These are phyloP conservation scores for Scheffersomyces lignicola DNA, from an alignment of 1,139 yeast genomes.

Conservation along the genomic window DNA sequence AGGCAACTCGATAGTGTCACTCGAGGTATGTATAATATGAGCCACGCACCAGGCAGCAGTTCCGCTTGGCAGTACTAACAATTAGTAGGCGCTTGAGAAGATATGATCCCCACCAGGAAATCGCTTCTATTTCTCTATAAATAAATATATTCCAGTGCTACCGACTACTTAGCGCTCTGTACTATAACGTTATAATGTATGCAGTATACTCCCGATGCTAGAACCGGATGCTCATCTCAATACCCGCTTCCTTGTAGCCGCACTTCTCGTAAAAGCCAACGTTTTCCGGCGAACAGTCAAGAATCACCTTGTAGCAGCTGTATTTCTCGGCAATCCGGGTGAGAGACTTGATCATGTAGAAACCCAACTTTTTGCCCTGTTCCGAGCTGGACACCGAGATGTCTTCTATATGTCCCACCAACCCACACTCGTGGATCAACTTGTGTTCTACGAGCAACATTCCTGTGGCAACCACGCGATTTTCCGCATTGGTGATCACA, in stretches of 20 bases:
- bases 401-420: conserved; percentile 94
- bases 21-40: conserved; percentile 45
- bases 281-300: conserved; percentile 85
- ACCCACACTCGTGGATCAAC: conserved; percentile 74
- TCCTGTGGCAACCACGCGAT: conserved; percentile 48
- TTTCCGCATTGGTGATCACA: conserved; percentile 55
- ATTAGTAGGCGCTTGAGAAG: conserved; percentile 28
- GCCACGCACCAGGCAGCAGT: neutral
- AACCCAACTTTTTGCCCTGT: conserved; percentile 85
- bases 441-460: conserved; percentile 58
- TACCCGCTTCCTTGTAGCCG: conserved; percentile 63
- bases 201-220: neutral
- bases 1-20: conserved; percentile 61
- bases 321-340: conserved; percentile 54
- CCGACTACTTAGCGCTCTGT: too few relatives aligned
- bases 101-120: conserved; percentile 15
- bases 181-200: neutral
- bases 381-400: conserved; percentile 75
- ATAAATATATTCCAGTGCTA: conserved; percentile 1
- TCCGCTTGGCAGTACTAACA: conserved; percentile 18
- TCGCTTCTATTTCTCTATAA: conserved; percentile 3
- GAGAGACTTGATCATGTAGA: conserved; percentile 60
- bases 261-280: conserved; percentile 89
- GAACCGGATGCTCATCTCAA: conserved; percentile 56
- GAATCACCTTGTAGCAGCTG: conserved; percentile 85